A percentile compares a stretch with the other conserved stretches of the same genome.
phyloP scores from a whole-genome alignment of 2,329 filamentous ascomycete genomes.

The Pseudogymnoascus verrucosus region DNA sequence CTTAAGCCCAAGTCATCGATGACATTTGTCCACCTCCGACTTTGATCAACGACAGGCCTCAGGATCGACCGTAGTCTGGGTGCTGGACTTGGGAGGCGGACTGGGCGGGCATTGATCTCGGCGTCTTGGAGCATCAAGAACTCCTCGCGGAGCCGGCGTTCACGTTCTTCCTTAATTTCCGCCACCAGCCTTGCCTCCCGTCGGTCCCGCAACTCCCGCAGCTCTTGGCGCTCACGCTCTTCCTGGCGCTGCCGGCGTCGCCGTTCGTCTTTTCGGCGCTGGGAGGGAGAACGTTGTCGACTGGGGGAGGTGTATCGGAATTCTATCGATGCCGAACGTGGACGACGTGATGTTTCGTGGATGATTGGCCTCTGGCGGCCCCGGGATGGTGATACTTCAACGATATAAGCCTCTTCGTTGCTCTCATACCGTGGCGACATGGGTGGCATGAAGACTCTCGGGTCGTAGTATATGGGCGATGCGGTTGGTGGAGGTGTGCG shows the following conservation, averaged over 20 bases:
- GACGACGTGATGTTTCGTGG: conserved; percentile 9
- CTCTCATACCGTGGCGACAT: conserved; percentile 17
- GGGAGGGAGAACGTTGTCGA: conserved; percentile 15
- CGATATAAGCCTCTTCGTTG: conserved; percentile 12
- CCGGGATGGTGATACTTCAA: neutral
- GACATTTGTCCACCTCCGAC: conserved; percentile 13
- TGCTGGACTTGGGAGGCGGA: conserved; percentile 10
- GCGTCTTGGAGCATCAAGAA: conserved; percentile 22
- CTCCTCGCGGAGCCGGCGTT: conserved; percentile 14
- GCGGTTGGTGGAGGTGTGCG: conserved; percentile 22
- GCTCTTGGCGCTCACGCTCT: conserved; percentile 12
- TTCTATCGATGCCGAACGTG: conserved; percentile 16
- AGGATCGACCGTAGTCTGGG: conserved; percentile 14
- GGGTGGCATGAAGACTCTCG: conserved; percentile 10
- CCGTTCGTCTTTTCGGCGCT: conserved; percentile 14
- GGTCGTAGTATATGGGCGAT: neutral
- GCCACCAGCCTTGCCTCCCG: conserved; percentile 14
- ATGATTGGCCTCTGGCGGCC: neutral
- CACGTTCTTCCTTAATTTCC: conserved; percentile 2
- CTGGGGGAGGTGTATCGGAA: conserved; percentile 21
- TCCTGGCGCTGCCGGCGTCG: conserved; percentile 10
- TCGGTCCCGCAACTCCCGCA: conserved; percentile 13
- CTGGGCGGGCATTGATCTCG: conserved; percentile 23
- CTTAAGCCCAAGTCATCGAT: conserved; percentile 16
- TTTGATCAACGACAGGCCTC: conserved; percentile 21